phyloP scores from a whole-genome alignment of 2,329 filamentous ascomycete species.

The Penicillium paneum region DNA sequence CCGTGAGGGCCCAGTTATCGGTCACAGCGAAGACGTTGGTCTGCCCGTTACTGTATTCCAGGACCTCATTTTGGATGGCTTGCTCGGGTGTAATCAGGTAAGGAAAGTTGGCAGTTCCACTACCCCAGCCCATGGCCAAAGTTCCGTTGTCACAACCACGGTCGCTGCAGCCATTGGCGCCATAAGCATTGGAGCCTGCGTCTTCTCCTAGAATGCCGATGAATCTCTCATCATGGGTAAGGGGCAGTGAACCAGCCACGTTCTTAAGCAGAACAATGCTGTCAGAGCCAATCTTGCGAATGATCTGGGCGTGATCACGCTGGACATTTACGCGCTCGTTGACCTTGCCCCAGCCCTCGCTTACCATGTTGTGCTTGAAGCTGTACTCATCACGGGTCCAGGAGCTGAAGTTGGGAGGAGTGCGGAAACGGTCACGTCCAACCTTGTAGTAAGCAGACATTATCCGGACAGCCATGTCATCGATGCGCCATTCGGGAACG shows the following conservation, averaged over 20 bases:
- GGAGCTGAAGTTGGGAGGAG: constrained; percentile 77
- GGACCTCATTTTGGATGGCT: constrained; percentile 63
- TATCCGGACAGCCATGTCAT: constrained; percentile 88
- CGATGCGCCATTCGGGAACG: constrained; percentile 78
- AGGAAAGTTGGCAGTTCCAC: constrained; percentile 59
- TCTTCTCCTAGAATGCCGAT: constrained; percentile 79
- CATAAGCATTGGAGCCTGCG: constrained; percentile 68
- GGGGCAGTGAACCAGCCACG: constrained; percentile 62
- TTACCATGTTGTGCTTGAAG: constrained; percentile 61
- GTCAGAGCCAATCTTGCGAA: constrained; percentile 73
- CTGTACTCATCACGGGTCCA: constrained; percentile 79
- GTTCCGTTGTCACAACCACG: constrained; percentile 61
- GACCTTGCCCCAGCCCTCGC: constrained; percentile 61
- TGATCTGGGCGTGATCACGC: constrained; percentile 66
- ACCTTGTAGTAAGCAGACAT: constrained; percentile 65
- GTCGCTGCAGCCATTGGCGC: constrained; percentile 76
- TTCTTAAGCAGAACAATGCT: constrained; percentile 92
- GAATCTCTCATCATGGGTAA: constrained; percentile 70
- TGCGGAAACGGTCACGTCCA: constrained; percentile 51
- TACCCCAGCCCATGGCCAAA: constrained; percentile 62
- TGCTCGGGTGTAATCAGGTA: constrained; percentile 62
- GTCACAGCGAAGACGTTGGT: constrained; percentile 61
- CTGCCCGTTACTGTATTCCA: constrained; percentile 52
- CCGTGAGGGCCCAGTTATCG: constrained; percentile 54
- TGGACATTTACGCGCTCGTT: constrained; percentile 85